Conservation (phyloP, 306 rosid species). For the Begonia fuchsioides region DNA sequence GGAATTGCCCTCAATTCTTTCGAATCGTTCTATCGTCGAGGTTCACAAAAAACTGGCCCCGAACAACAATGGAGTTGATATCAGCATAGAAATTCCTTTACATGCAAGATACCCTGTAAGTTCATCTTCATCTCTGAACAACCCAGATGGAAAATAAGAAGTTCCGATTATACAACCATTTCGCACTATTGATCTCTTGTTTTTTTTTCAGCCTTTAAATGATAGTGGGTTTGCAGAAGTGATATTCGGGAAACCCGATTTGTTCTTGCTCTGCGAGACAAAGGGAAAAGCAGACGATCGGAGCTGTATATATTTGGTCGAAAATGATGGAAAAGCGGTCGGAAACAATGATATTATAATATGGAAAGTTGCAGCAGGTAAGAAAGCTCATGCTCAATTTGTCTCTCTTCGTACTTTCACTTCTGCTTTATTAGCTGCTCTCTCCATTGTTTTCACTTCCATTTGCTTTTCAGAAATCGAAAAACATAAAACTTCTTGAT, state of each 20-base stretch:
- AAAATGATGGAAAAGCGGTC: slow-evolving; percentile 13
- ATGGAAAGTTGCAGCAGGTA: slow-evolving; percentile 67
- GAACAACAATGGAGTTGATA: slow-evolving; percentile 14
- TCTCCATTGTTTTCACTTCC: slow-evolving; percentile 35
- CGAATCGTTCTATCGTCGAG: slow-evolving; percentile 73
- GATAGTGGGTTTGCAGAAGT: slow-evolving; percentile 60
- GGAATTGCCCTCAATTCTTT: slow-evolving; percentile 71
- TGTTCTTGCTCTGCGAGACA: slow-evolving; percentile 34
- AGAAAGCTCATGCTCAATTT: slow-evolving; percentile 32
- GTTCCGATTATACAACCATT: neutral
- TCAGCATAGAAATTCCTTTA: slow-evolving; percentile 45
- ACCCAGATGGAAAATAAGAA: neutral
- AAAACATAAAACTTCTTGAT: slow-evolving; percentile 6
- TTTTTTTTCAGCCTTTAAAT: slow-evolving; percentile 41
- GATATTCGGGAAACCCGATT: slow-evolving; percentile 45
- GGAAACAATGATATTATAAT: slow-evolving; percentile 18
- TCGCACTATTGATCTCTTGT: neutral
- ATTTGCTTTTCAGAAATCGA: slow-evolving; percentile 22
- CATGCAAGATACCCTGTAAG: slow-evolving; percentile 82
- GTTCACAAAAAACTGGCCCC: slow-evolving; percentile 41
- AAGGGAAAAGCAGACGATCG: slow-evolving; percentile 17
- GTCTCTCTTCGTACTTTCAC: slow-evolving; percentile 39
- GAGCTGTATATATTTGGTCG: slow-evolving; percentile 30
- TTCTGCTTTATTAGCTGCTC: slow-evolving; percentile 42
- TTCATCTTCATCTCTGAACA: slow-evolving; percentile 5